Evolutionary conservation across 2,329 filamentous ascomycete species (phyloP), one percentile per base, ranked within the genome.

Genomic region (Decorospora gaudefroyi): DNA sequence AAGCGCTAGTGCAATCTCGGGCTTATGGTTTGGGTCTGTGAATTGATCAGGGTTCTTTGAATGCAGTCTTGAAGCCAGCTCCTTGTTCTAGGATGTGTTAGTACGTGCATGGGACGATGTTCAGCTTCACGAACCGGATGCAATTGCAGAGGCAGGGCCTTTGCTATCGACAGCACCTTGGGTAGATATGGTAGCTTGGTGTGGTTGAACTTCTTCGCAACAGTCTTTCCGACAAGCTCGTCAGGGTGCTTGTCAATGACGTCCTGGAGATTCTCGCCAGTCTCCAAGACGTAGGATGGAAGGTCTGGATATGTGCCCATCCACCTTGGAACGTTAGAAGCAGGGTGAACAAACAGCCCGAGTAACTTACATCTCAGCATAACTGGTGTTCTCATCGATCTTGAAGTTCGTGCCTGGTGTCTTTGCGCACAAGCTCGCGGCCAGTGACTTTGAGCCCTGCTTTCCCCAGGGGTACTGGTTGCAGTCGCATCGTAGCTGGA

Each of bases 271-370:
- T 79, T 73, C 62, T 88, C 80, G 18, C 81, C 83, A 0, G 80
- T 85, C 15, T 75, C 72, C 11, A 86, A 71, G 1, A 87, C 74
- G 40, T 81, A 80, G 1, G 84, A 86, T 0, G 86, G 86, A 5
- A 85, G 79, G 26, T 82, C 81, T 0, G 86, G 85, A 62, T 90
- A 89, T 30, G 87, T 88, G 3, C 85, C 86, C 74, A 90, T 86
- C 86, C 86, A 90, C 63, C 59, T 67, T 37, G 37, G 1, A 11
- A 11, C 31, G 44, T 65, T 27, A 62, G 42, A 10, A 6, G 3
- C 10, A 13, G 13, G 8, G 7, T 15, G 11, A 21, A 2, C 1
- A 9, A 12, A 9, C 11, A 11, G 4, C n/a, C 33, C 3, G 13
- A 5, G 10, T 17, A 6, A 47, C 53, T 53, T 49, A 71, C 73